phyloP scores from a whole-genome alignment of 139 green algal species.

The Chlorella vulgaris region DNA sequence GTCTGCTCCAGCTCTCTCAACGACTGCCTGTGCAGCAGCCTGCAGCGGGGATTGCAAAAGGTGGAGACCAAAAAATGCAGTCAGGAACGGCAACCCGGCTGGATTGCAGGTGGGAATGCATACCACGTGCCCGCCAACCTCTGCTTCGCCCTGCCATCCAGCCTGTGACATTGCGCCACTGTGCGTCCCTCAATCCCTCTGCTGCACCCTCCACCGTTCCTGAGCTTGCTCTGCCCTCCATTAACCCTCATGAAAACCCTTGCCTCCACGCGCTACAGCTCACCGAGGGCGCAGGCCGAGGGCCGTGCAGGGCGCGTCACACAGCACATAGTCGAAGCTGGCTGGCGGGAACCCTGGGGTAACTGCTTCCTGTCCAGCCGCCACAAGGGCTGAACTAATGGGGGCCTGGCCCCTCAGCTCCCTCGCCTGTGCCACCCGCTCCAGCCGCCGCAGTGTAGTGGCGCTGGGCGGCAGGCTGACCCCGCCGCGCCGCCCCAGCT shows the following conservation, averaged over 20 bases:
- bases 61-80: no score
- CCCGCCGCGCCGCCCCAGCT: conserved; percentile 7
- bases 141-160: no score
- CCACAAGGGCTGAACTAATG: neutral
- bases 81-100: no score
- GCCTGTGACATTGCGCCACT: no score
- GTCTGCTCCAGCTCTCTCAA: conserved; percentile 57
- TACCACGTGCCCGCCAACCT: no score
- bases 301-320: conserved; percentile 92
- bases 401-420: neutral
- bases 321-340: conserved; percentile 85
- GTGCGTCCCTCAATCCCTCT: no score
- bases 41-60: neutral
- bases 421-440: neutral
- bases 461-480: conserved; percentile 1
- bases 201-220: no score
- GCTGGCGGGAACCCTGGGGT: conserved; percentile 54
- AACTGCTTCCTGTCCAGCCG: conserved; percentile 4
- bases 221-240: no score
- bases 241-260: no score
- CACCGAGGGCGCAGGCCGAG: conserved; percentile 82
- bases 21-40: conserved; percentile 45
- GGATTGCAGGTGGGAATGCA: no score
- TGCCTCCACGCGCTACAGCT: neutral
- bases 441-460: conserved; percentile 7